Percentiles rank a stretch among this genome's conserved stretches.
Conservation (phyloP, 805 yeast genomes). For the Candida ovalis region DNA sequence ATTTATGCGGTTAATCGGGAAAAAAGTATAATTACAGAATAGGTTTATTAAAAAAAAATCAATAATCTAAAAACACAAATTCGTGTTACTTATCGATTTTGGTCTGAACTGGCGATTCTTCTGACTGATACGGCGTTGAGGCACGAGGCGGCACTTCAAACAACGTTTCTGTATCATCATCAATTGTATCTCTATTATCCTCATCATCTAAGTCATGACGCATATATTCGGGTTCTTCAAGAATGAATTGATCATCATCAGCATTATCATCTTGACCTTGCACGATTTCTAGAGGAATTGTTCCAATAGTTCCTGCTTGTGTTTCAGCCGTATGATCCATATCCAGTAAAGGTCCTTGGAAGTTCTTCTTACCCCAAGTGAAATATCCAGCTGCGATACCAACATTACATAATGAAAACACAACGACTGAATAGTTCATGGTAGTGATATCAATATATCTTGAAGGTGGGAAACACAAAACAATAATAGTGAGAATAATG, state of each 20-base stretch:
- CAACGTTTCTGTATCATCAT: constrained; percentile 16
- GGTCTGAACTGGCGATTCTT: not conserved
- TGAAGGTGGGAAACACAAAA: constrained; percentile 70
- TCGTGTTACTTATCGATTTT: not conserved
- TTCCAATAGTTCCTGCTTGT: not conserved
- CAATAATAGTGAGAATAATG: constrained; percentile 53
- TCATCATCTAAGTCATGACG: constrained; percentile 5
- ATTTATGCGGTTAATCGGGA: too few relatives aligned
- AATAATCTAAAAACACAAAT: too few relatives aligned
- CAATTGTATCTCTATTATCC: constrained; percentile 12
- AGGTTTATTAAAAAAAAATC: too few relatives aligned
- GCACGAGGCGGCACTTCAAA: constrained; percentile 12
- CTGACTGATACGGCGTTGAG: not conserved
- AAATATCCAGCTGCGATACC: constrained; percentile 47
- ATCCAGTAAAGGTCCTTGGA: constrained; percentile 61
- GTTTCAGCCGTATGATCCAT: constrained; percentile 13
- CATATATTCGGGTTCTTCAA: constrained; percentile 13
- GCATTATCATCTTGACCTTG: constrained; percentile 1
- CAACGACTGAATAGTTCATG: constrained; percentile 70
- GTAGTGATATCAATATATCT: constrained; percentile 43
- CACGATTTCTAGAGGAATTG: not conserved
- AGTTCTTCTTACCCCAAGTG: constrained; percentile 58
- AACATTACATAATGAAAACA: constrained; percentile 46
- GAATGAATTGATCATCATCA: constrained; percentile 12
- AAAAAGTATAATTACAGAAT: too few relatives aligned